Conservation (phyloP, 495 filamentous ascomycete genomes). For the Letharia lupina region DNA sequence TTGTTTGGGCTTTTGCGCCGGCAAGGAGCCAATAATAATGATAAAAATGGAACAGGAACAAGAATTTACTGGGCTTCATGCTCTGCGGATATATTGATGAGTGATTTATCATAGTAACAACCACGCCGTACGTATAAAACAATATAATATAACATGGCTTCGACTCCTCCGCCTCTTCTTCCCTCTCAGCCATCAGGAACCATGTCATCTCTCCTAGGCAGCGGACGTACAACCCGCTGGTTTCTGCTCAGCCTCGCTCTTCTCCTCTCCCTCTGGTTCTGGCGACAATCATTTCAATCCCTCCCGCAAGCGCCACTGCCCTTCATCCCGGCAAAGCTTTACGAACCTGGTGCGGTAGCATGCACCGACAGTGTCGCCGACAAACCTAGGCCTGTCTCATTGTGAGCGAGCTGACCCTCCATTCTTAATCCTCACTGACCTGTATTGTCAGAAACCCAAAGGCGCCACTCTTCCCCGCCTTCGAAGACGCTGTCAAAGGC, state of each 20-base stretch:
- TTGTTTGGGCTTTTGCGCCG: too few species aligned
- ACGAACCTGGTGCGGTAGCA: slow-evolving; percentile 12
- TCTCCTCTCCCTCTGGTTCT: slow-evolving; percentile 9
- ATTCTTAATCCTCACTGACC: neutral
- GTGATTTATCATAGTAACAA: too few species aligned
- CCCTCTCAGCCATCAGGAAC: neutral
- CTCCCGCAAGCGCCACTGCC: neutral
- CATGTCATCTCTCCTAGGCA: neutral
- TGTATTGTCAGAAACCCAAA: slow-evolving; percentile 11
- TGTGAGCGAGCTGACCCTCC: neutral
- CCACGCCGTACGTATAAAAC: too few species aligned
- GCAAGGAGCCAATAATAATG: too few species aligned
- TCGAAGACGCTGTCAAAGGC: slow-evolving; percentile 14
- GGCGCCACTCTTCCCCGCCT: slow-evolving; percentile 14
- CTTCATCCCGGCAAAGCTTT: slow-evolving; percentile 16
- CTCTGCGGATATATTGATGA: too few species aligned
- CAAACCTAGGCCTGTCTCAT: neutral
- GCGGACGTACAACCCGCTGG: neutral
- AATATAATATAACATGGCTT: neutral
- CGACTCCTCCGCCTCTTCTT: neutral
- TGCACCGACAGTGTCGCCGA: slow-evolving; percentile 10
- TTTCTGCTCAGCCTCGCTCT: slow-evolving; percentile 1
- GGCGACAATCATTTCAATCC: slow-evolving; percentile 9
- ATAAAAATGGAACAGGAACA: too few species aligned
- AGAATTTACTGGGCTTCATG: too few species aligned